Conservation (phyloP, 2,329 filamentous ascomycete species). For the Tolypocladium tropicale region DNA sequence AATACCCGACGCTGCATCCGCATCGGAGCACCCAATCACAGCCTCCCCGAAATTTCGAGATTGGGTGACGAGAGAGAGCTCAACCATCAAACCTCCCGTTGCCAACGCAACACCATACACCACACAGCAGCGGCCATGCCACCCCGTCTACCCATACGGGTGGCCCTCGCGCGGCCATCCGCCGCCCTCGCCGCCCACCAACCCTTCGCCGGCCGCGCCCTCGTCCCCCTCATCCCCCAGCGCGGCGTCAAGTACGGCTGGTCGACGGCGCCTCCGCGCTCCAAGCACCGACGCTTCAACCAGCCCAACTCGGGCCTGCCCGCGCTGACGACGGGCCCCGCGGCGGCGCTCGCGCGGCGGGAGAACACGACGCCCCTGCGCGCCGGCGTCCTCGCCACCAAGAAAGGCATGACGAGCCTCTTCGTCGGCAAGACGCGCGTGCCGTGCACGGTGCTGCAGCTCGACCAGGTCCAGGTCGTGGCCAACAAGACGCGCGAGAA, state of each 20-base stretch:
- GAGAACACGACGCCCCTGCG: slow-evolving; percentile 53
- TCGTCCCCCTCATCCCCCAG: slow-evolving; percentile 34
- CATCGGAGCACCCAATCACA: not conserved
- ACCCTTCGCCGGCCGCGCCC: slow-evolving; percentile 24
- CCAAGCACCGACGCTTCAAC: slow-evolving; percentile 51
- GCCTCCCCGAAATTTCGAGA: slow-evolving; percentile 9
- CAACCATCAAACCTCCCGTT: slow-evolving; percentile 3
- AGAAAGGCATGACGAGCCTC: slow-evolving; percentile 92
- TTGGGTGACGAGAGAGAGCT: not conserved
- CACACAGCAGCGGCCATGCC: slow-evolving; percentile 26
- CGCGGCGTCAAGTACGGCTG: slow-evolving; percentile 51
- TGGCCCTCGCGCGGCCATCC: slow-evolving; percentile 30
- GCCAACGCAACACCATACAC: slow-evolving; percentile 4
- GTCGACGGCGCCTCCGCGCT: slow-evolving; percentile 42
- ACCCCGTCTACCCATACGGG: slow-evolving; percentile 31
- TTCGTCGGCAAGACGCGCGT: slow-evolving; percentile 72
- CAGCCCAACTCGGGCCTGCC: slow-evolving; percentile 46
- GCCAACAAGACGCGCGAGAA: slow-evolving; percentile 69
- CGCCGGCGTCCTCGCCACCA: slow-evolving; percentile 74
- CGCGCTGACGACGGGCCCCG: slow-evolving; percentile 44
- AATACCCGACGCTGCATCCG: slow-evolving; percentile 6
- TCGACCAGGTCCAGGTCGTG: slow-evolving; percentile 86
- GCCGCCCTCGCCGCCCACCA: slow-evolving; percentile 13
- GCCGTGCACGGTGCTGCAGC: slow-evolving; percentile 84
- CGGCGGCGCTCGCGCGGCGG: slow-evolving; percentile 49